Conservation (phyloP, 257 asterid species). For the Ballota nigra region DNA sequence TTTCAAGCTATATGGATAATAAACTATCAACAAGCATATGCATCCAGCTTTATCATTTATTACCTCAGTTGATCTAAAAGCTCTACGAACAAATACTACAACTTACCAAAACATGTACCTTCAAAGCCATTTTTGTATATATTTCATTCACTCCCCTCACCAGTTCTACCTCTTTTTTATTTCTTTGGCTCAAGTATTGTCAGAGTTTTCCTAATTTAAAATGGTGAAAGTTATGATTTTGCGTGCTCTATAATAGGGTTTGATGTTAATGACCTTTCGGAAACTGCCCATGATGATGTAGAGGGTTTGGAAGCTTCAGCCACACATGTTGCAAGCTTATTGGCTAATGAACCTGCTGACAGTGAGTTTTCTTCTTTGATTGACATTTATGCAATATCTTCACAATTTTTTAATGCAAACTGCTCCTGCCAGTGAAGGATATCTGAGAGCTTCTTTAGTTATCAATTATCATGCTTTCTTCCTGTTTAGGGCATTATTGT, state of each 20-base stretch:
- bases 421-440: constrained; percentile 6
- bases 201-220: neutral
- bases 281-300: constrained; percentile 62
- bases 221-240: constrained; percentile 18
- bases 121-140: neutral
- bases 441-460: constrained; percentile 6
- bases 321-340: constrained; percentile 80
- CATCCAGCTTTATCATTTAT: neutral
- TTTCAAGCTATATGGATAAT: neutral
- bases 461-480: neutral
- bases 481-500: neutral
- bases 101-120: neutral
- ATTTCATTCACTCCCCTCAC: neutral
- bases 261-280: constrained; percentile 84
- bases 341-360: constrained; percentile 76
- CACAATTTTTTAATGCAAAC: neutral
- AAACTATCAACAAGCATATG: neutral
- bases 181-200: neutral
- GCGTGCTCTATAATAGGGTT: constrained; percentile 55
- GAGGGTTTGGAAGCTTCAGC: constrained; percentile 92
- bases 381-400: neutral
- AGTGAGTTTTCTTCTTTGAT: constrained; percentile 47
- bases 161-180: neutral
- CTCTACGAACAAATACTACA: neutral
- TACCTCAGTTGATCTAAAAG: neutral